phyloP scores from a whole-genome alignment of 1,139 yeast genomes.

The Geotrichum macrosporum region DNA sequence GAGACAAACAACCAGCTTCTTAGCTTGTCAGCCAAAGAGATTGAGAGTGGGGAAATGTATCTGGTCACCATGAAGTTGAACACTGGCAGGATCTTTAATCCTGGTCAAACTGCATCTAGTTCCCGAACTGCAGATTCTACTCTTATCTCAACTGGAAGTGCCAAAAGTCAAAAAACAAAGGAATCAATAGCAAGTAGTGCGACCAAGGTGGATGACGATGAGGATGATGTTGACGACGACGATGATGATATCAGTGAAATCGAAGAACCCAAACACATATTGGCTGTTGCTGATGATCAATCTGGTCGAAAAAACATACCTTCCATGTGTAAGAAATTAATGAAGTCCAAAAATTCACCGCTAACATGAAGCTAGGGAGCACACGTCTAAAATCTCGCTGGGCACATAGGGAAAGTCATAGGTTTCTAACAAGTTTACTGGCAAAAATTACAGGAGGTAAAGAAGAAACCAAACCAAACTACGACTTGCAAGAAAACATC shows the following conservation, averaged over 20 bases:
- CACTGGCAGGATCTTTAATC: no score
- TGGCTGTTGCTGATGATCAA: background rate
- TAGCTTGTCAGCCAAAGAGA: background rate
- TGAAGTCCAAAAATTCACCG: background rate
- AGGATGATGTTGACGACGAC: no score
- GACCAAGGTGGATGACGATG: background rate
- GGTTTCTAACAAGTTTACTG: background rate
- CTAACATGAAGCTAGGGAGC: background rate
- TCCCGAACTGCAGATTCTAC: background rate
- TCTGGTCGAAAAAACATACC: no score
- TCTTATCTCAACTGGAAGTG: background rate
- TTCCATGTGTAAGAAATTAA: constrained; percentile 4
- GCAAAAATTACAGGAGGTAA: constrained; percentile 2
- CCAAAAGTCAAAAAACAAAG: background rate
- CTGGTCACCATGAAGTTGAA: background rate
- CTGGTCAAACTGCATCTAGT: background rate
- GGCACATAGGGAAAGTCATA: background rate
- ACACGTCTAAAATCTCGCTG: background rate
- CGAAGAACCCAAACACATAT: background rate
- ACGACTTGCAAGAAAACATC: background rate
- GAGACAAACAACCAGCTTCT: constrained; percentile 1
- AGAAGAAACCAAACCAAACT: background rate
- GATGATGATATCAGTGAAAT: no score
- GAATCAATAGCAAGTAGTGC: background rate
- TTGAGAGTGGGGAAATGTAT: background rate